Conservation (phyloP, 495 filamentous ascomycete genomes). For the Copromyces sp. region DNA sequence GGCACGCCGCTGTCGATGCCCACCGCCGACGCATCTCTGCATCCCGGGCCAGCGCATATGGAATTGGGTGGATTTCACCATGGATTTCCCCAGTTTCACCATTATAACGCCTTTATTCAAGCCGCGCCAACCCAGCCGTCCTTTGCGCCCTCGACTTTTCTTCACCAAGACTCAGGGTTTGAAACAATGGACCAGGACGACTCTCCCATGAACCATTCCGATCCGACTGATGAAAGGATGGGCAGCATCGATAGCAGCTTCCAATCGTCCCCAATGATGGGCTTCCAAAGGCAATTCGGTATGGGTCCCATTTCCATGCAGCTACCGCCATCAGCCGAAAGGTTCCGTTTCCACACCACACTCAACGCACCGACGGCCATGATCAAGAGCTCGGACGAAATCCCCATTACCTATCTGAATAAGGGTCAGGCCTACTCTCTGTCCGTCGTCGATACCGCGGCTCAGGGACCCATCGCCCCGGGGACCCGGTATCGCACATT, state of each 20-base stretch:
- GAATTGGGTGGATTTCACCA: constrained; percentile 44
- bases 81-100: constrained; percentile 56
- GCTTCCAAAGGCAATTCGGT: constrained; percentile 32
- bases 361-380: constrained; percentile 95
- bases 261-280: constrained; percentile 39
- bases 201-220: constrained; percentile 44
- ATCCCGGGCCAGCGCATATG: constrained; percentile 46
- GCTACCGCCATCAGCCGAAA: constrained; percentile 39
- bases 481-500: constrained; percentile 69
- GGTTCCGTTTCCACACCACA: constrained; percentile 84
- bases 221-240: constrained; percentile 35
- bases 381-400: constrained; percentile 77
- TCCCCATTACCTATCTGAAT: constrained; percentile 92
- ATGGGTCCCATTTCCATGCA: constrained; percentile 26
- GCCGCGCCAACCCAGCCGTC: constrained; percentile 43
- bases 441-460: constrained; percentile 60
- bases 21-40: constrained; percentile 49
- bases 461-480: constrained; percentile 27
- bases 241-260: constrained; percentile 41
- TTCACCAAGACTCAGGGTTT: constrained; percentile 65
- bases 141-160: constrained; percentile 72
- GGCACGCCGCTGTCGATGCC: constrained; percentile 79
- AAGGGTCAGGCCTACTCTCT: constrained; percentile 90
- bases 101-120: constrained; percentile 63
- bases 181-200: constrained; percentile 67